These are phyloP conservation scores for Nicotiana sylvestris DNA, from an alignment of 257 asterid species.

Conservation along the genomic window DNA sequence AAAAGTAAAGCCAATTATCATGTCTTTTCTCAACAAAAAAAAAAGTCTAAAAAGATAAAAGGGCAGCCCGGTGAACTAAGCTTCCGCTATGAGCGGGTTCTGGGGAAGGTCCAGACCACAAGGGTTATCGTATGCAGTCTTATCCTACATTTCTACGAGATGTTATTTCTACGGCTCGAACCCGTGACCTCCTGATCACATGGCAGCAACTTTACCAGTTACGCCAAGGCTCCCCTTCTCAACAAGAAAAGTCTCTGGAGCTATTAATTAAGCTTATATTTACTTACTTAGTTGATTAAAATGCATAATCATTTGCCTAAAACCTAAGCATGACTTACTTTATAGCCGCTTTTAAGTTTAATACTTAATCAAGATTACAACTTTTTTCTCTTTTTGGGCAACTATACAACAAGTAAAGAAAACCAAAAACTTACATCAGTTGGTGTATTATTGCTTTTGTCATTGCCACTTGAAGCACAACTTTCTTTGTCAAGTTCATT, in stretches of 20 bases:
- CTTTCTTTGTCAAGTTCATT: constrained; percentile 23
- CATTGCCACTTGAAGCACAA: constrained; percentile 4
- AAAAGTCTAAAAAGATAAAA: not conserved
- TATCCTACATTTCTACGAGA: no score
- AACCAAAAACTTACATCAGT: constrained; percentile 34
- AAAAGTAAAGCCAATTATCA: not conserved
- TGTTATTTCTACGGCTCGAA: no score
- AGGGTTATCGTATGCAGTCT: no score
- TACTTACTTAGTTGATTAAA: not conserved
- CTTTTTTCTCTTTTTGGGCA: not conserved
- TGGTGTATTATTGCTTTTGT: constrained; percentile 20
- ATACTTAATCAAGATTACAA: not conserved
- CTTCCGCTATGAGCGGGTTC: no score
- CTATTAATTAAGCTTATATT: not conserved
- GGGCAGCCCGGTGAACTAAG: no score
- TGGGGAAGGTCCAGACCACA: no score
- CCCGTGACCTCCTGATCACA: no score
- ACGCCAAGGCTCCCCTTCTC: not conserved
- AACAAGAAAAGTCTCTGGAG: not conserved
- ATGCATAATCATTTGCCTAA: not conserved
- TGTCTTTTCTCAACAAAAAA: not conserved
- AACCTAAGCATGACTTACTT: not conserved
- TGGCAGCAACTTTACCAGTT: no score
- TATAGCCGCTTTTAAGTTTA: not conserved
- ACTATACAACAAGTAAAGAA: no score